Percentiles rank a stretch among this genome's conserved stretches.
Conservation (phyloP, 371 early-diverging fungal species). For the Rhizopus sp. region DNA sequence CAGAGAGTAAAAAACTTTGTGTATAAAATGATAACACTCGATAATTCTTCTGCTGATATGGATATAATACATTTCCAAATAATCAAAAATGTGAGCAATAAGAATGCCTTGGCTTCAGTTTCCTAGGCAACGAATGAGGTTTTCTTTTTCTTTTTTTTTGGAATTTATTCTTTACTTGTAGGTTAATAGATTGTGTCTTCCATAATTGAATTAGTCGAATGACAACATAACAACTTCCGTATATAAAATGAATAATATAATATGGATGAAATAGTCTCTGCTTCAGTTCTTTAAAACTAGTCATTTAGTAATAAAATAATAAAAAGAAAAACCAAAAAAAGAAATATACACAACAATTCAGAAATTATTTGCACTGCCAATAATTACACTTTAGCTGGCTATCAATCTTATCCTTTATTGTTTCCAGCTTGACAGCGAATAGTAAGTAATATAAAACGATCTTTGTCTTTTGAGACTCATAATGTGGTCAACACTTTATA, state of each 20-base stretch:
- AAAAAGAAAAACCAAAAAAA: constrained; percentile 1
- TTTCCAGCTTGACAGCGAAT: no score
- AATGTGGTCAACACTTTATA: no score
- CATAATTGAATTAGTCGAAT: constrained; percentile 15
- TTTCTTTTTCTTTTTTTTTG: neutral
- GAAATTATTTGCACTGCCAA: no score
- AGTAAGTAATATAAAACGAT: no score
- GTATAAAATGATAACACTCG: constrained; percentile 58
- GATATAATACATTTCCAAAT: constrained; percentile 46
- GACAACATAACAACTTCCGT: constrained; percentile 29
- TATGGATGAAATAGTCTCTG: constrained; percentile 57
- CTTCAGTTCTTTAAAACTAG: constrained; percentile 39
- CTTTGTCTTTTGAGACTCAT: no score
- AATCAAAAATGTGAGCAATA: constrained; percentile 29
- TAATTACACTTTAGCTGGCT: no score
- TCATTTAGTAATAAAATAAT: constrained; percentile 16
- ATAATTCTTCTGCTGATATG: constrained; percentile 57
- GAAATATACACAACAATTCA: constrained; percentile 1
- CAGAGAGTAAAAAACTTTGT: constrained; percentile 53
- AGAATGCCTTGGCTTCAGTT: constrained; percentile 33
- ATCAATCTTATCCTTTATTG: no score
- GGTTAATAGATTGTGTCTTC: constrained; percentile 7
- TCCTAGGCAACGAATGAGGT: constrained; percentile 19
- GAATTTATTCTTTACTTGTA: constrained; percentile 14
- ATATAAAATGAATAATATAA: constrained; percentile 50